These are phyloP conservation scores for Tetragonia tetragonoides DNA, from an alignment of 148 eudicot species.

Conservation along the genomic window DNA sequence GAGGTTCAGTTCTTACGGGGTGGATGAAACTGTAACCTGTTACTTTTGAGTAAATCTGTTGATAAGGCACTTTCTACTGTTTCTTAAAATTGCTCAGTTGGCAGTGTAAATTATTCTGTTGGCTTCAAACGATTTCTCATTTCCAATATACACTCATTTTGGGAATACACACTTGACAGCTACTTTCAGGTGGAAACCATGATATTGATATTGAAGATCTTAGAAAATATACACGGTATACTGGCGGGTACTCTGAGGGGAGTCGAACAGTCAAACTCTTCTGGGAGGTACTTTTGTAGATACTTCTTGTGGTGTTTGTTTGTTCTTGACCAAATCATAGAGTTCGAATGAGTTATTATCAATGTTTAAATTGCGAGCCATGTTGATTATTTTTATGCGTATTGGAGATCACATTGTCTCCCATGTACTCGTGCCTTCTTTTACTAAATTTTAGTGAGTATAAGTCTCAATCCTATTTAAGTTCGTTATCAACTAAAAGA, in stretches of 20 bases:
- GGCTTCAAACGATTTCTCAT: background rate
- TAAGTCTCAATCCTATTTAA: background rate
- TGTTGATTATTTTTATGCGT: background rate
- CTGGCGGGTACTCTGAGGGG: conserved; percentile 91
- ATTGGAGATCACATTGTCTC: background rate
- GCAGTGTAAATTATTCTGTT: background rate
- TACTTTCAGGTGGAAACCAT: conserved; percentile 91
- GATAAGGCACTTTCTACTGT: background rate
- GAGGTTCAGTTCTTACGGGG: background rate
- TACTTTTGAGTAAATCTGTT: background rate
- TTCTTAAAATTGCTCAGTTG: background rate
- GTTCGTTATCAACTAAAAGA: background rate
- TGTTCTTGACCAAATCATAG: background rate
- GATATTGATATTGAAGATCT: conserved; percentile 92
- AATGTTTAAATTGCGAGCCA: background rate
- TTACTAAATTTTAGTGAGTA: background rate
- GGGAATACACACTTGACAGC: conserved; percentile 35
- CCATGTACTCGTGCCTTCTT: conserved; percentile 4
- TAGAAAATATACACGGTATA: conserved; percentile 70
- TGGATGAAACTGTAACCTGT: background rate
- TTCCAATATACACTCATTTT: background rate
- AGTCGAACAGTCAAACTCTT: conserved; percentile 86
- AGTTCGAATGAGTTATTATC: background rate
- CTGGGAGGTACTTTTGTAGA: conserved; percentile 72
- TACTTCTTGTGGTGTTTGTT: background rate